Conservation (phyloP, 768 basidiomycete genomes). For the Collybia mongolica region DNA sequence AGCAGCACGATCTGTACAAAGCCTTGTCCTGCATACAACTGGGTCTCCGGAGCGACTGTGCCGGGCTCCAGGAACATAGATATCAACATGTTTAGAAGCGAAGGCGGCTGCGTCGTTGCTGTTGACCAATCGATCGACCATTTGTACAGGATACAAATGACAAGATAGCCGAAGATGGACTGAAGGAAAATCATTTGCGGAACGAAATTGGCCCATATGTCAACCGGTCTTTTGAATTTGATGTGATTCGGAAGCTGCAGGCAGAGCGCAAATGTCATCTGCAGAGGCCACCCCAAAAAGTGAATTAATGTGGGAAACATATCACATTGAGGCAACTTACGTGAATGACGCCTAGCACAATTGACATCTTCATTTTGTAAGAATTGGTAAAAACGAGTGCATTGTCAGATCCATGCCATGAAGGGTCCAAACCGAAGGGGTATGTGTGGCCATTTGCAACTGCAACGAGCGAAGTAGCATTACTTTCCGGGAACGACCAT, state of each 20-base stretch:
- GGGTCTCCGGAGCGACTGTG: conserved; percentile 59
- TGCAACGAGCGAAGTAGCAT: conserved; percentile 44
- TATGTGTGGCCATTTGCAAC: conserved; percentile 70
- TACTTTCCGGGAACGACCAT: conserved; percentile 71
- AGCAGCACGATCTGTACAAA: conserved; percentile 79
- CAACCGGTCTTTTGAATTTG: conserved; percentile 83
- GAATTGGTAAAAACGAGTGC: conserved; percentile 93
- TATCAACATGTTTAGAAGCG: conserved; percentile 94
- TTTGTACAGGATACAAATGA: conserved; percentile 93
- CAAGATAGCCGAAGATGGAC: conserved; percentile 96
- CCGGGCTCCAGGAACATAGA: conserved; percentile 95
- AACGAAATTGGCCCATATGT: conserved; percentile 93
- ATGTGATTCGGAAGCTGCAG: conserved; percentile 95
- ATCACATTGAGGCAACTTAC: conserved; percentile 44
- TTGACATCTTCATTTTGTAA: conserved; percentile 99
- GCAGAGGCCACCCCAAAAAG: conserved; percentile 10
- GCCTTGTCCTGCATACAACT: conserved; percentile 87
- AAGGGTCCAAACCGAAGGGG: conserved; percentile 92
- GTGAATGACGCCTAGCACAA: conserved; percentile 94
- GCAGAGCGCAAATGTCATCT: conserved; percentile 99
- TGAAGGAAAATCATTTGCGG: conserved; percentile 98
- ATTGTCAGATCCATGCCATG: conserved; percentile 94
- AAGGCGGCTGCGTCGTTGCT: conserved; percentile 71
- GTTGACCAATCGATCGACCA: conserved; percentile 93
- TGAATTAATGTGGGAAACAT: not conserved